Base-by-base conservation (phyloP, 2,329 filamentous ascomycete genomes). In the Epichloe gansuensis region DNA sequence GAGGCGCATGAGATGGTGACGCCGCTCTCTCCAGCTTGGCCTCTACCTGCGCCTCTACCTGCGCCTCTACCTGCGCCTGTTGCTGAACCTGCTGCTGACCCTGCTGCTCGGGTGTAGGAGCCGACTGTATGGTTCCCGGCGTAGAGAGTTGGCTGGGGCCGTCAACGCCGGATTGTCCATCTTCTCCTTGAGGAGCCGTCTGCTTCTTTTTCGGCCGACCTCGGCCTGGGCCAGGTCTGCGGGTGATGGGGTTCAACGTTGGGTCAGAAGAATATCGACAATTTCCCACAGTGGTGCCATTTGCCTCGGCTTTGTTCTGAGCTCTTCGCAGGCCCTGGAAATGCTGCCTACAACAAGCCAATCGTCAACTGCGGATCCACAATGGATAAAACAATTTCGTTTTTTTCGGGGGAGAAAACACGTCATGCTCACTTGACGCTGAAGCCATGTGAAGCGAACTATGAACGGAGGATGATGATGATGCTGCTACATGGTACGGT, bases 321-420 rank as follows among this genome's bases (percentile, higher is more conserved):
- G 75, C 71, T 42, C 78, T 67, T 27, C 77, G 70, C 17, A 82
- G 70, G 31, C 77, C 77, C 59, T 81, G 78, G 53, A 81, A 81
- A 59, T 81, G 78, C 69, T 81, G 78, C 39, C 78, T 81, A 50
- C 21, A 23, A 44, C 36, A 27, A 8, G 13, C 25, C 4, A 21
- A 15, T 11, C 43, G 49, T 53, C 40, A 53, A 51, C 34, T 38
- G 25, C 13, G 17, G 5, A 21, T 31, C 38, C 6, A 15, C n/a
- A 25, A 35, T 17, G 31, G 7, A 36, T 35, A 5, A 31, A 31
- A 4, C 27, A 9, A 1, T 9, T 31, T 31, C 11, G 17, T n/a
- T 39, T 13, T 8, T 7, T 25, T 12, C 6, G 15, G 8, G 13
- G 15, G 12, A 35, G n/a, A 23, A 23, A 36, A 36, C 7, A 15